Base-by-base conservation (phyloP, 148 eudicot species). In the Chenopodium album region DNA sequence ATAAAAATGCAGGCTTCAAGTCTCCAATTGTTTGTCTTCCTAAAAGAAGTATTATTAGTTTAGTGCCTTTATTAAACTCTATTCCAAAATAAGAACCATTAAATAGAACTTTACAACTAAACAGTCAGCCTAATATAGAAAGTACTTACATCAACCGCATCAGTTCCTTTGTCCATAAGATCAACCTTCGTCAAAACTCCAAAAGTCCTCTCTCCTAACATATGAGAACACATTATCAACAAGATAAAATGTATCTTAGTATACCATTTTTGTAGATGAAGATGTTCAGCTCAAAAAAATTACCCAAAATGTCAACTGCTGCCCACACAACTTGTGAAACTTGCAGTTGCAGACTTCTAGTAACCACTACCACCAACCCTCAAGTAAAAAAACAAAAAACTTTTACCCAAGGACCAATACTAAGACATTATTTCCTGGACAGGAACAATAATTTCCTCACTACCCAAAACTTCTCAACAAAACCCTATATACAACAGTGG, bases 91-190 rank as follows among this genome's bases (percentile, higher is more conserved):
- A 10, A 4, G 26, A 73, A 41, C 22, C 19, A 41, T 17, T 26
- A 3, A n/a, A 41, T 11, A 19, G 11, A 2, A 10, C 2, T 22
- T 62, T 54, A 60, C 5, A 6, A 41, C 44, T 41, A 41, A 41
- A 41, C 8, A 6, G 20, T 9, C 29, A 23, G 19, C 72, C 12
- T 31, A 65, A 32, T 3, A 2, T 70, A 73, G 12, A 31, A 62
- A 47, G 34, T 64, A 80, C 92, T 87, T 88, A 90, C 94, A 68
- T 91, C 94, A 37, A 91, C 92, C 59, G 94, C 94, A 86, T 90
- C 90, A 41, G 94, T 91, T 68, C 94, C 94, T 85, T 90, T 86
- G 88, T 91, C 94, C 94, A 91, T 91, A 79, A 91, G 91, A 86
- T 91, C 94, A 64, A 91, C 81, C 85, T 91, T 91, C 64, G 94